A percentile compares a stretch with the other conserved stretches of the same genome.
Evolutionary conservation across 257 asterid species (phyloP).

Genomic region (Thymus mandschuricus): DNA sequence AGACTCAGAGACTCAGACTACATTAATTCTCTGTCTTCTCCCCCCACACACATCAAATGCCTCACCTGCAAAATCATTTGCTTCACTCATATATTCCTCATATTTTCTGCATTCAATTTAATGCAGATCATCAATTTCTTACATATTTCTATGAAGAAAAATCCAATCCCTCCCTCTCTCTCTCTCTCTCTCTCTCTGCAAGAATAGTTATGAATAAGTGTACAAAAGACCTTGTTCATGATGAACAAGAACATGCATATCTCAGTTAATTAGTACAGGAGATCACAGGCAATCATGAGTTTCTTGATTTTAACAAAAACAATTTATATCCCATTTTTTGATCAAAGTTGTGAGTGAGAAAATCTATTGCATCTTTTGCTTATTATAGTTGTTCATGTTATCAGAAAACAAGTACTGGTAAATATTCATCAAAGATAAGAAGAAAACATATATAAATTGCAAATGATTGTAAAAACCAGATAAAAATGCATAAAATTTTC

Average conservation of each 20-base stretch:
- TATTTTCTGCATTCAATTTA: conserved; percentile 20
- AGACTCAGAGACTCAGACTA: conserved; percentile 37
- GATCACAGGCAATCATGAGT: neutral
- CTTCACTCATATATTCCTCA: conserved; percentile 41
- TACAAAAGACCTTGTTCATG: neutral
- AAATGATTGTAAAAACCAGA: neutral
- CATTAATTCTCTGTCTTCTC: conserved; percentile 43
- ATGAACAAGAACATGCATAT: conserved; percentile 24
- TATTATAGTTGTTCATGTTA: neutral
- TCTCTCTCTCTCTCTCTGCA: conserved; percentile 9
- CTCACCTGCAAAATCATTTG: conserved; percentile 37
- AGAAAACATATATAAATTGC: neutral
- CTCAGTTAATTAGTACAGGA: conserved; percentile 13
- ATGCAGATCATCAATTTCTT: neutral
- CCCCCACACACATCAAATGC: conserved; percentile 41
- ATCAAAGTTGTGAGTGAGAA: too few species aligned
- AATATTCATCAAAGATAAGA: neutral
- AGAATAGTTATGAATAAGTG: neutral
- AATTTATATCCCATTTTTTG: neutral
- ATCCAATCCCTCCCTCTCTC: neutral
- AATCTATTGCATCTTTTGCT: neutral
- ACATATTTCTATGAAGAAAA: neutral
- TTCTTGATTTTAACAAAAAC: neutral
- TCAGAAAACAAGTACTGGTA: neutral
- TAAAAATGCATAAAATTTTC: neutral